Conservation (phyloP, 495 filamentous ascomycete genomes). For the Parathielavia hyrcaniae region DNA sequence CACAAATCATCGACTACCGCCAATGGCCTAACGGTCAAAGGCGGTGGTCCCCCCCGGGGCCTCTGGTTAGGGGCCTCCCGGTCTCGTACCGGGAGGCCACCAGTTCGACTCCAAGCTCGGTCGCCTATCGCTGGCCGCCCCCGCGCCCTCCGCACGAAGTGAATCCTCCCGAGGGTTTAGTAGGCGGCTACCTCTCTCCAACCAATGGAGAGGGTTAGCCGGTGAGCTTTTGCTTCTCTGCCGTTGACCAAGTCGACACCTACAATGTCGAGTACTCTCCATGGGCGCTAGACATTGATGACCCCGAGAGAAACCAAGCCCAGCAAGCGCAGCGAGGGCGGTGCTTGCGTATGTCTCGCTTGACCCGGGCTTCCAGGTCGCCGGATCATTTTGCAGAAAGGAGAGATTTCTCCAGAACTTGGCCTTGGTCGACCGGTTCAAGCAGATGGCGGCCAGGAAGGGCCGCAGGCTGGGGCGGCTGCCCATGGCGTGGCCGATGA, state of each 20-base stretch:
- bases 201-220: too few relatives aligned
- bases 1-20: too few relatives aligned
- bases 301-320: slow-evolving; percentile 29
- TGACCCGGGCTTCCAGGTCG: slow-evolving; percentile 39
- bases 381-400: slow-evolving; percentile 34
- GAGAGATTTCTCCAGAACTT: slow-evolving; percentile 55
- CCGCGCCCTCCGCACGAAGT: too few relatives aligned
- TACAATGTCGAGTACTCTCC: slow-evolving; percentile 46
- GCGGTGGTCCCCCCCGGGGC: too few relatives aligned
- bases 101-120: too few relatives aligned
- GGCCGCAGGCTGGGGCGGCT: slow-evolving; percentile 45
- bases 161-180: too few relatives aligned
- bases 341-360: slow-evolving; percentile 46
- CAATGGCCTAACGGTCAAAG: too few relatives aligned
- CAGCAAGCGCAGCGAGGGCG: slow-evolving; percentile 43
- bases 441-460: slow-evolving; percentile 44
- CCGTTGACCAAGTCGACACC: slow-evolving; percentile 36
- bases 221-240: too few relatives aligned
- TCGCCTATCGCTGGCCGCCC: too few relatives aligned
- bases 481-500: slow-evolving; percentile 51
- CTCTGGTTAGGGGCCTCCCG: too few relatives aligned
- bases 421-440: slow-evolving; percentile 45
- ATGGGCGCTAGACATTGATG: slow-evolving; percentile 43
- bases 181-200: too few relatives aligned
- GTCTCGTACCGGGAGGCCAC: too few relatives aligned